These are phyloP conservation scores for Aurantiochytrium sp. DNA, from an alignment of 108 stramenopile genomes.

Conservation along the genomic window DNA sequence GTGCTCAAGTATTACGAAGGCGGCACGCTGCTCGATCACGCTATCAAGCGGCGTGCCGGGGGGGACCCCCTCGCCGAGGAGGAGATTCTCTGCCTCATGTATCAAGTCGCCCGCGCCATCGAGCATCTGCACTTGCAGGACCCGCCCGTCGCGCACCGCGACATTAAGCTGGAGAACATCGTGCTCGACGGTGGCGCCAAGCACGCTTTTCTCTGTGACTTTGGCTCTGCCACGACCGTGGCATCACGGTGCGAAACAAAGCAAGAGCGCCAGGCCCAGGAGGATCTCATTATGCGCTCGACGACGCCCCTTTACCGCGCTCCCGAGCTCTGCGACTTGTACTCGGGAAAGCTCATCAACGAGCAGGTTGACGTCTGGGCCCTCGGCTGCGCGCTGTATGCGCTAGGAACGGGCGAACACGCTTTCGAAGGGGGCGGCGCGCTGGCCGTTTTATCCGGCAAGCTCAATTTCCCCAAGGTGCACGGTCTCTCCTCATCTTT, in stretches of 20 bases:
- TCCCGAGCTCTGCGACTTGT: conserved; percentile 31
- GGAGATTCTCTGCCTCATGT: background rate
- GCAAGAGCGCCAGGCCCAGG: background rate
- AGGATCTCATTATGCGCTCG: background rate
- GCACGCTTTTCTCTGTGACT: background rate
- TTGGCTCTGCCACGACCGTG: background rate
- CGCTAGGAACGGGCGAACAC: background rate
- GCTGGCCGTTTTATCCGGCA: background rate
- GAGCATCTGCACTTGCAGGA: background rate
- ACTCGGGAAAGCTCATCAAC: background rate
- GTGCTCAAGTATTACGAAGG: background rate
- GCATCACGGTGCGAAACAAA: background rate
- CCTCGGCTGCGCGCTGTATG: conserved; percentile 29
- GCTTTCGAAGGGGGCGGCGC: background rate
- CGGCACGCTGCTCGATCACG: background rate
- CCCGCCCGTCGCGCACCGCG: background rate
- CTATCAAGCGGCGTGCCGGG: background rate
- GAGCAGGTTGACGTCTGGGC: conserved; percentile 31
- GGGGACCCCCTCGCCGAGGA: background rate
- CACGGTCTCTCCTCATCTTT: background rate
- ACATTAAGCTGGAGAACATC: background rate
- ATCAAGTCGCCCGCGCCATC: background rate
- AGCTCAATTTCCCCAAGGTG: background rate
- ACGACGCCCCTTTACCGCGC: conserved; percentile 31
- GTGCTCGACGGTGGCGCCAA: background rate